Conservation (phyloP, 768 basidiomycete genomes). For the Phaeolepiota aurea region DNA sequence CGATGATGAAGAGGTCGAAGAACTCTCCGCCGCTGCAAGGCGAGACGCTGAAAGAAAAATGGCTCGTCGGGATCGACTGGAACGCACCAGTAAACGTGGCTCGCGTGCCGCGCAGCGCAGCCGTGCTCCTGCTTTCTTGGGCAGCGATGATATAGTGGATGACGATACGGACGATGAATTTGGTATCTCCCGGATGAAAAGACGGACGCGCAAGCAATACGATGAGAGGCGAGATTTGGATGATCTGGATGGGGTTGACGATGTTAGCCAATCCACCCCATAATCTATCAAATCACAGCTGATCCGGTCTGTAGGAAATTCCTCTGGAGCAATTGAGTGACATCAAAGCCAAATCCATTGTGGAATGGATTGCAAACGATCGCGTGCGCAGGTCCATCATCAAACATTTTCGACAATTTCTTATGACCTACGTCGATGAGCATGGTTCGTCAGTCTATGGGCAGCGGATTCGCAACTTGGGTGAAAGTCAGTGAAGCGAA, state of each 20-base stretch:
- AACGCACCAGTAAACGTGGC: conserved; percentile 58
- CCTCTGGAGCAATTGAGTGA: conserved; percentile 94
- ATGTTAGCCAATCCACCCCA: too few relatives aligned
- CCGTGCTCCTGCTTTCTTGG: conserved; percentile 82
- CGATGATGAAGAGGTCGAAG: conserved; percentile 67
- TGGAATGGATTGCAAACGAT: conserved; percentile 95
- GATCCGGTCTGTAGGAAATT: conserved; percentile 54
- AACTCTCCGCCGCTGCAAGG: conserved; percentile 60
- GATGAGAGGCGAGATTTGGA: conserved; percentile 89
- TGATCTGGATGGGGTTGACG: conserved; percentile 84
- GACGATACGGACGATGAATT: conserved; percentile 64
- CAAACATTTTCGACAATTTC: conserved; percentile 88
- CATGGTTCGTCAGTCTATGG: conserved; percentile 90
- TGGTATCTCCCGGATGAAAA: conserved; percentile 64
- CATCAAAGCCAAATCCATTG: conserved; percentile 95
- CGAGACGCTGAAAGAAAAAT: conserved; percentile 82
- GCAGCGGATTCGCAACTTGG: conserved; percentile 84
- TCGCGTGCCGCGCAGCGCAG: conserved; percentile 69
- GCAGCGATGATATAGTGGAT: conserved; percentile 73
- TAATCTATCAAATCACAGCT: conserved; percentile 5
- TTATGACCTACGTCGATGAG: conserved; percentile 95
- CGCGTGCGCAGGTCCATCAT: conserved; percentile 86
- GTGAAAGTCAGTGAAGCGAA: conserved; percentile 87
- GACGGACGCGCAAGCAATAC: conserved; percentile 82
- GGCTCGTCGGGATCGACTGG: conserved; percentile 78